Evolutionary conservation across 2,329 filamentous ascomycete species (phyloP).

Genomic region (Colletotrichum filicis): DNA sequence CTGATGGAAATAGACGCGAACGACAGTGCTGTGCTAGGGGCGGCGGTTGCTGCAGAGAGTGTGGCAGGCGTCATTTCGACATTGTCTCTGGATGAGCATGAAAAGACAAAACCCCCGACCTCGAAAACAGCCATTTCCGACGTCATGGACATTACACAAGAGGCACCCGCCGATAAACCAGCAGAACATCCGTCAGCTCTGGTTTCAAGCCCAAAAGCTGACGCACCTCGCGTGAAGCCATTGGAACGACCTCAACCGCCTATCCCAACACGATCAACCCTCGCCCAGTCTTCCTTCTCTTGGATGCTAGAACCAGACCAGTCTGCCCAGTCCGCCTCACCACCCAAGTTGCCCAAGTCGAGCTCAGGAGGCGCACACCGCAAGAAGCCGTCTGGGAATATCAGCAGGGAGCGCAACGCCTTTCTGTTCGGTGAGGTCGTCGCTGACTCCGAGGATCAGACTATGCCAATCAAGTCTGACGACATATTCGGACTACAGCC

Average conservation of each 20-base stretch:
- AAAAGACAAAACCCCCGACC: not conserved
- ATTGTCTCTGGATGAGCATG: slow-evolving; percentile 12
- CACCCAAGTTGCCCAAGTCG: slow-evolving; percentile 39
- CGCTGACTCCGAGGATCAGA: slow-evolving; percentile 46
- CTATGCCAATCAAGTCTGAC: slow-evolving; percentile 50
- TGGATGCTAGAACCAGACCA: slow-evolving; percentile 78
- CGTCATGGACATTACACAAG: slow-evolving; percentile 25
- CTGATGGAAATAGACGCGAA: slow-evolving; percentile 27
- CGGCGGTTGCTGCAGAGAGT: not conserved
- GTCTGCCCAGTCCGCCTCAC: slow-evolving; percentile 45
- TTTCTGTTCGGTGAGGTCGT: slow-evolving; percentile 69
- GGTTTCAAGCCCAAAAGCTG: slow-evolving; percentile 1
- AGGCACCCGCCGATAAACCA: not conserved
- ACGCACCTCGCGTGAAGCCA: not conserved
- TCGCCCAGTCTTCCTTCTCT: slow-evolving; percentile 80
- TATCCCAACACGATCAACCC: slow-evolving; percentile 70
- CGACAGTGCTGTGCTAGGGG: not conserved
- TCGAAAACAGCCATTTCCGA: slow-evolving; percentile 3
- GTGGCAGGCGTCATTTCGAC: slow-evolving; percentile 26
- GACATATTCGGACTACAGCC: slow-evolving; percentile 68
- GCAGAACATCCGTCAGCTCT: slow-evolving; percentile 14
- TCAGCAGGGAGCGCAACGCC: slow-evolving; percentile 65
- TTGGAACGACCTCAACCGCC: slow-evolving; percentile 44
- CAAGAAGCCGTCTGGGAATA: slow-evolving; percentile 55
- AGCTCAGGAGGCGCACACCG: slow-evolving; percentile 43